A percentile compares a stretch with the other conserved stretches of the same genome.
These are phyloP conservation scores for Lyophyllum shimeji DNA, from an alignment of 768 basidiomycete genomes.

Conservation along the genomic window DNA sequence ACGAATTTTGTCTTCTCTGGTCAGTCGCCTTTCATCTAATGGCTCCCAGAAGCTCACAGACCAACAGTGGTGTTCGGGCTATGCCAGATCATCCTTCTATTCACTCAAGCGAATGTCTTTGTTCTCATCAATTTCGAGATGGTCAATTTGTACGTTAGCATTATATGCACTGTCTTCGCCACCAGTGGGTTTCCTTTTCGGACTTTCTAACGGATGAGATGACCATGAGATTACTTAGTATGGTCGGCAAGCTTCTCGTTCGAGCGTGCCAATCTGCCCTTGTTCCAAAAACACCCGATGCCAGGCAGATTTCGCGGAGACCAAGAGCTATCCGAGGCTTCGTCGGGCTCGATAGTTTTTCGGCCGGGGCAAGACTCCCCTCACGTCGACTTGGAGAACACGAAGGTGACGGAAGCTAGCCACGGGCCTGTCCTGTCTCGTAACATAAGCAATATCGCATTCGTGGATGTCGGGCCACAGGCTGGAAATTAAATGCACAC, in stretches of 20 bases:
- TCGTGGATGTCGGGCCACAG: too few species aligned
- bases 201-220: background rate
- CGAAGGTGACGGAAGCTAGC: too few species aligned
- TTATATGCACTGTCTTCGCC: slow-evolving; percentile 1
- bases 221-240: background rate
- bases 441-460: too few species aligned
- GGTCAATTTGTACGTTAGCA: slow-evolving; percentile 1
- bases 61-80: background rate
- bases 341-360: too few species aligned
- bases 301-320: too few species aligned
- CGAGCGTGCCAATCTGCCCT: background rate
- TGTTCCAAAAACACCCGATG: background rate
- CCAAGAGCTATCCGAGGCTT: too few species aligned
- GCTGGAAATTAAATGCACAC: background rate
- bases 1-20: slow-evolving; percentile 15
- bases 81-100: slow-evolving; percentile 1
- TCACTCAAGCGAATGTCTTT: background rate
- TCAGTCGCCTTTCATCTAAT: background rate
- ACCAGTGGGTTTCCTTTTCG: background rate
- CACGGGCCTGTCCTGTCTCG: too few species aligned
- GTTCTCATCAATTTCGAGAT: slow-evolving; percentile 1
- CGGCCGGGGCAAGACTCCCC: too few species aligned
- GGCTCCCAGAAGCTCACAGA: background rate
- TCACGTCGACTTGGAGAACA: too few species aligned
- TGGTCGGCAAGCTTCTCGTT: background rate